These are phyloP conservation scores for Curvularia verruculosa DNA, from an alignment of 2,329 filamentous ascomycete species.

Conservation along the genomic window DNA sequence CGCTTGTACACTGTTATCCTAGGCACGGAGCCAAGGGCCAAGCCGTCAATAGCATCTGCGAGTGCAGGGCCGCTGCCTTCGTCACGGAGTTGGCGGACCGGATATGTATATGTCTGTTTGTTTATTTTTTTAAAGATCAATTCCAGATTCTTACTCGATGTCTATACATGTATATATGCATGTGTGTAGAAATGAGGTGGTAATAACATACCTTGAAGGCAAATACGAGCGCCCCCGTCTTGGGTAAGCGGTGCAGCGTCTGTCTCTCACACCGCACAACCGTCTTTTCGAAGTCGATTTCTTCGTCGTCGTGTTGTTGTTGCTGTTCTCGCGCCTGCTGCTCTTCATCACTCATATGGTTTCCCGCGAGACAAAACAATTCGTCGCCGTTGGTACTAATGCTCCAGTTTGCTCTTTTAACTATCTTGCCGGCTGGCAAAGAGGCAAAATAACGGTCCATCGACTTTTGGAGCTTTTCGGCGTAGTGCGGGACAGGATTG, in stretches of 20 bases:
- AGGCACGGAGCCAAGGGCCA: conserved; percentile 63
- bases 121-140: too few relatives aligned
- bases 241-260: conserved; percentile 64
- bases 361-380: conserved; percentile 52
- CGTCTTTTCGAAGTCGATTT: conserved; percentile 52
- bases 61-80: conserved; percentile 63
- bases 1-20: conserved; percentile 65
- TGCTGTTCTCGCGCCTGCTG: neutral
- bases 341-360: conserved; percentile 52
- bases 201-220: conserved; percentile 56
- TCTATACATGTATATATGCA: neutral
- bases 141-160: too few relatives aligned
- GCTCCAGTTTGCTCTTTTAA: conserved; percentile 63
- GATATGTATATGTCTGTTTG: conserved; percentile 63
- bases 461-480: conserved; percentile 60
- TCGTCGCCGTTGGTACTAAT: conserved; percentile 49
- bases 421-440: conserved; percentile 60
- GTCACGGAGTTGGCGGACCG: conserved; percentile 60
- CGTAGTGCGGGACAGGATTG: conserved; percentile 63
- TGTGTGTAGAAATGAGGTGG: too few relatives aligned
- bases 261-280: conserved; percentile 64
- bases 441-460: conserved; percentile 68
- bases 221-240: conserved; percentile 63
- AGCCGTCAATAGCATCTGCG: conserved; percentile 64
- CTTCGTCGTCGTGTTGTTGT: conserved; percentile 19